Evolutionary conservation across 345 rosid species (phyloP).

Genomic region (Capsella bursapastoris): DNA sequence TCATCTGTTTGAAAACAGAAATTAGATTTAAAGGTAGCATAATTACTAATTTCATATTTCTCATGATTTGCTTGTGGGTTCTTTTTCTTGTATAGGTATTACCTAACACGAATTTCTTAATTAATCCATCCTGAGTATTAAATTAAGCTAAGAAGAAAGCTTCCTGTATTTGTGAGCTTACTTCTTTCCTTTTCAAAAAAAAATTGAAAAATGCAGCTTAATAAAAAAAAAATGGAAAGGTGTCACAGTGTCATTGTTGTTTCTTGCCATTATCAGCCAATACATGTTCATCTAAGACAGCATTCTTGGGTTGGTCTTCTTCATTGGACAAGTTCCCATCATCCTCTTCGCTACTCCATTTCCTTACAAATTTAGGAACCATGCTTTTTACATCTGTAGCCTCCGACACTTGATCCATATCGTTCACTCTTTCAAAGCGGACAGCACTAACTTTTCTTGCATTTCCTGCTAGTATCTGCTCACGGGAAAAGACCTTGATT

Average conservation of each 20-base stretch:
- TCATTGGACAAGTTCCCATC: conserved; percentile 47
- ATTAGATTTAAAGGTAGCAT: neutral
- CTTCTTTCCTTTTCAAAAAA: conserved; percentile 37
- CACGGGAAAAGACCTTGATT: conserved; percentile 20
- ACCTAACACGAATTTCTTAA: neutral
- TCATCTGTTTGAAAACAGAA: neutral
- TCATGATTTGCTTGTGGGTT: conserved; percentile 8
- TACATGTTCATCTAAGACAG: conserved; percentile 54
- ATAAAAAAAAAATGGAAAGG: neutral
- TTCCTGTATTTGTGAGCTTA: conserved; percentile 26
- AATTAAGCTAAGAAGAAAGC: conserved; percentile 33
- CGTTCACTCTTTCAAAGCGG: conserved; percentile 73
- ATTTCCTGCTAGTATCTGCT: conserved; percentile 92
- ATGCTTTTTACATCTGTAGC: conserved; percentile 70
- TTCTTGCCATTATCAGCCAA: conserved; percentile 55
- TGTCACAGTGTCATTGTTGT: conserved; percentile 31
- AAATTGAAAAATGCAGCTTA: conserved; percentile 29
- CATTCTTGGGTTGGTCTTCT: conserved; percentile 48
- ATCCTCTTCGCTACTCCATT: conserved; percentile 72
- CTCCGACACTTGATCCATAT: conserved; percentile 54
- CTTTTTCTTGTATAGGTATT: neutral
- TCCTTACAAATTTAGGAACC: conserved; percentile 82
- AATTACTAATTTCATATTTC: neutral
- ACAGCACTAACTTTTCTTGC: conserved; percentile 96
- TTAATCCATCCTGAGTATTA: conserved; percentile 17